phyloP scores from a whole-genome alignment of 1,139 yeast species.

The Blastobotrys aristatus region DNA sequence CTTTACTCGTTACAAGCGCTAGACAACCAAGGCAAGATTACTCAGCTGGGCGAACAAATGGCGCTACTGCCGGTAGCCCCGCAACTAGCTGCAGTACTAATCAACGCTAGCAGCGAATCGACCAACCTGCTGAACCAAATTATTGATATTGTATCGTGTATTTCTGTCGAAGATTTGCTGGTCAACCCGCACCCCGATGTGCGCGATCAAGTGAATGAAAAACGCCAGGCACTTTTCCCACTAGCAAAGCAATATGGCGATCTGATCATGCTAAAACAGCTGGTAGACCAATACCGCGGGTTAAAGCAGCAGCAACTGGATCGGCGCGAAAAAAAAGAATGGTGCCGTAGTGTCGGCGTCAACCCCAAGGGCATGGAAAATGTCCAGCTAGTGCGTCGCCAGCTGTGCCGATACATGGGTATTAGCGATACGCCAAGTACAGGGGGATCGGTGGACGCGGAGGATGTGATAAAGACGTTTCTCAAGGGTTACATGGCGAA shows the following conservation, averaged over 20 bases:
- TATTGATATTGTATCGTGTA: constrained; percentile 84
- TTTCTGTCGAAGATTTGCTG: constrained; percentile 85
- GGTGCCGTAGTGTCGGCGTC: constrained; percentile 79
- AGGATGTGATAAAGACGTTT: constrained; percentile 56
- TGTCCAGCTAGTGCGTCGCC: constrained; percentile 69
- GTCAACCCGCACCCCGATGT: constrained; percentile 73
- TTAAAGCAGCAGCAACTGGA: constrained; percentile 16
- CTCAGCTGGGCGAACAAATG: constrained; percentile 75
- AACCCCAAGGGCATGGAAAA: constrained; percentile 77
- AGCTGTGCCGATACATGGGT: constrained; percentile 66
- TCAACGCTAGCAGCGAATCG: constrained; percentile 56
- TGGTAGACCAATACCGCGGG: constrained; percentile 55
- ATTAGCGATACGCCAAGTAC: constrained; percentile 2
- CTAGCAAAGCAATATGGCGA: constrained; percentile 76
- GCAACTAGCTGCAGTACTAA: constrained; percentile 80
- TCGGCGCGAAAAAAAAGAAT: constrained; percentile 53
- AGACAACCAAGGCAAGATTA: constrained; percentile 68
- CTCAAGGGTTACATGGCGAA: constrained; percentile 76
- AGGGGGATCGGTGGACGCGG: constrained; percentile 35
- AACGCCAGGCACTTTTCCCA: constrained; percentile 48
- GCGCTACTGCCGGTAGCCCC: constrained; percentile 88
- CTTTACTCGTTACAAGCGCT: constrained; percentile 76
- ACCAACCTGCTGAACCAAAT: constrained; percentile 47
- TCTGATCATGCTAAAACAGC: constrained; percentile 73
- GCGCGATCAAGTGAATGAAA: constrained; percentile 70